Evolutionary conservation across 2,329 filamentous ascomycete genomes (phyloP).

Genomic region (Exophiala alcalophila): DNA sequence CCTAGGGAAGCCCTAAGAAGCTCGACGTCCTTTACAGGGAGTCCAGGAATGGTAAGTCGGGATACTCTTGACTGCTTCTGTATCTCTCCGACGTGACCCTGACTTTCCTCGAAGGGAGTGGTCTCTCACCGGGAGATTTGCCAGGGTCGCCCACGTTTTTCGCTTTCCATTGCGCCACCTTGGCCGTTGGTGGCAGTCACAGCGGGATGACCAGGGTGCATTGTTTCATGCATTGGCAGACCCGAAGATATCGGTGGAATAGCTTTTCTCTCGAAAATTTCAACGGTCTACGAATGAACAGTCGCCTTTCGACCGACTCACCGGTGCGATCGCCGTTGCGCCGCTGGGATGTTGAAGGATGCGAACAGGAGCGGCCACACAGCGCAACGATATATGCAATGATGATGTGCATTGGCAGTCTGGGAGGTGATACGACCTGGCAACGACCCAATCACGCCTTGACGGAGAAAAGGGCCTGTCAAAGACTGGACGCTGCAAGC

Average conservation of each 20-base stretch:
- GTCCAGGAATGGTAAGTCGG: constrained; percentile 17
- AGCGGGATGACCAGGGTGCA: constrained; percentile 1
- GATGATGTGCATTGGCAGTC: constrained; percentile 21
- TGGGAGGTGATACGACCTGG: constrained; percentile 5
- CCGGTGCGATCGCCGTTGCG: too few species aligned
- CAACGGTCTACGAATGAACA: neutral
- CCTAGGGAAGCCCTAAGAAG: too few species aligned
- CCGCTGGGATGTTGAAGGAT: constrained; percentile 30
- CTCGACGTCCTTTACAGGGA: too few species aligned
- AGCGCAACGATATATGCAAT: constrained; percentile 10
- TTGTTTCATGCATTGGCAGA: constrained; percentile 18
- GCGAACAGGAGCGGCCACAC: constrained; percentile 30
- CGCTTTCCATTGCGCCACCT: constrained; percentile 22
- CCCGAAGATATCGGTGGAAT: constrained; percentile 5
- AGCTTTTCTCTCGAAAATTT: constrained; percentile 1
- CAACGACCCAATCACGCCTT: constrained; percentile 19
- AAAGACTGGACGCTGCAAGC: too few species aligned
- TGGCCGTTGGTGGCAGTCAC: constrained; percentile 7
- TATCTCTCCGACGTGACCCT: constrained; percentile 11
- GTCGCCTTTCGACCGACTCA: too few species aligned
- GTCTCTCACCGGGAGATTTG: constrained; percentile 22
- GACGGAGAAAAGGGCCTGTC: constrained; percentile 21
- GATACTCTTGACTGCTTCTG: constrained; percentile 13
- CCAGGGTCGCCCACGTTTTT: constrained; percentile 16
- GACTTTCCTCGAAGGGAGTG: constrained; percentile 3